Conservation (phyloP, 2,329 filamentous ascomycete species). For the Parastagonospora avenae region DNA sequence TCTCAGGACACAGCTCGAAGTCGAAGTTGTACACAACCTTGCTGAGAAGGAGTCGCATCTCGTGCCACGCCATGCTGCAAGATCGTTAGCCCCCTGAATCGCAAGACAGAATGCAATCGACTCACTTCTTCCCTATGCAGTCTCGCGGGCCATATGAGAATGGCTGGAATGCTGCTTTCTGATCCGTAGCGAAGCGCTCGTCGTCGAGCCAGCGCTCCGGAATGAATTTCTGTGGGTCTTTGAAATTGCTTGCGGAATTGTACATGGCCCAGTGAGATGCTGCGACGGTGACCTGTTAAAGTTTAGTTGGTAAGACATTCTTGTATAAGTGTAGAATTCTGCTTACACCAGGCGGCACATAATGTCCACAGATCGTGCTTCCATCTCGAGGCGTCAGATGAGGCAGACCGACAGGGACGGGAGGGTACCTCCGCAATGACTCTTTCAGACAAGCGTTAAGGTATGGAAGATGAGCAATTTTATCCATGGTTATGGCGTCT, state of each 20-base stretch:
- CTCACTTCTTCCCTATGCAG: constrained; percentile 43
- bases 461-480: constrained; percentile 32
- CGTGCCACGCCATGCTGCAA: constrained; percentile 27
- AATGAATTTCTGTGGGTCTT: constrained; percentile 28
- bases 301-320: too few relatives aligned
- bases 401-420: constrained; percentile 37
- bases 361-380: constrained; percentile 30
- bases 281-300: too few relatives aligned
- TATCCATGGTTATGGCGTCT: constrained; percentile 31
- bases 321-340: too few relatives aligned
- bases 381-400: constrained; percentile 31
- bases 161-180: constrained; percentile 32
- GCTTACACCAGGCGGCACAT: constrained; percentile 15
- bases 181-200: constrained; percentile 40
- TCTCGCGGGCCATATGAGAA: constrained; percentile 36
- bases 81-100: constrained; percentile 2
- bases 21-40: constrained; percentile 34
- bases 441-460: constrained; percentile 36
- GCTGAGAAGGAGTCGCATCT: constrained; percentile 35
- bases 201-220: constrained; percentile 48
- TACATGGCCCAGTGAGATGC: constrained; percentile 1
- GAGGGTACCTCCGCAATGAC: constrained; percentile 33
- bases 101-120: not conserved
- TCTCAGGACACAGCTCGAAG: constrained; percentile 23
- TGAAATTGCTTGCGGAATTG: constrained; percentile 35